These are phyloP conservation scores for Flaveria robusta DNA, from an alignment of 129 eudicot genomes.

Conservation along the genomic window DNA sequence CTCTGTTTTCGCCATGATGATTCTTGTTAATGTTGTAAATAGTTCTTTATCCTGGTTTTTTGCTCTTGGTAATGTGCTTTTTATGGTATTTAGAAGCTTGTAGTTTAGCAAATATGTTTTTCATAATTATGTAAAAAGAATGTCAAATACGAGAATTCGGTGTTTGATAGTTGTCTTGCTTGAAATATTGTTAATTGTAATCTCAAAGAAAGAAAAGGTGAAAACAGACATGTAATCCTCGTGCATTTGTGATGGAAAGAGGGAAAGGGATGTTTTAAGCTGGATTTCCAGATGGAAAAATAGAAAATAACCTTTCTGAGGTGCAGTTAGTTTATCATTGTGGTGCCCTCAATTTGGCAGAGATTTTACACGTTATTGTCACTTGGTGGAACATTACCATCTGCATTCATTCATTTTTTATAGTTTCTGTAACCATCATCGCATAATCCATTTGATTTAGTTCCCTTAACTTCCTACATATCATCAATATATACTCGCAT, in stretches of 20 bases:
- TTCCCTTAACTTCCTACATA: neutral
- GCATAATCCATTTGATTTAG: constrained; percentile 11
- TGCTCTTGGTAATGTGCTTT: constrained; percentile 2
- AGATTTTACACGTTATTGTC: constrained; percentile 19
- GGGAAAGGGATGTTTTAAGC: neutral
- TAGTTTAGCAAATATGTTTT: neutral
- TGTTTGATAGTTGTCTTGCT: no score
- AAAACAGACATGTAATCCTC: no score
- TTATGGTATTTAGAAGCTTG: constrained; percentile 6
- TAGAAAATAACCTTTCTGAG: neutral
- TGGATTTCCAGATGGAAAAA: constrained; percentile 19
- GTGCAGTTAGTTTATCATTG: constrained; percentile 11
- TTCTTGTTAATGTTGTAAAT: constrained; percentile 20
- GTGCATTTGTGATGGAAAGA: no score
- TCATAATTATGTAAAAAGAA: neutral
- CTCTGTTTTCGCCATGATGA: constrained; percentile 21
- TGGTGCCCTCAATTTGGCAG: constrained; percentile 16
- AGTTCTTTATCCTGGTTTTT: constrained; percentile 6
- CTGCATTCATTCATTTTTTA: constrained; percentile 21
- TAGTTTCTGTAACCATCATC: constrained; percentile 23
- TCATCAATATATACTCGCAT: constrained; percentile 14
- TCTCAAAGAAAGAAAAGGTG: no score
- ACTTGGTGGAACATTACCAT: constrained; percentile 35
- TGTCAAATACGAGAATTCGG: no score
- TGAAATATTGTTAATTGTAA: no score